phyloP scores from a whole-genome alignment of 106 monocot genomes.

The Allium fistulosum region DNA sequence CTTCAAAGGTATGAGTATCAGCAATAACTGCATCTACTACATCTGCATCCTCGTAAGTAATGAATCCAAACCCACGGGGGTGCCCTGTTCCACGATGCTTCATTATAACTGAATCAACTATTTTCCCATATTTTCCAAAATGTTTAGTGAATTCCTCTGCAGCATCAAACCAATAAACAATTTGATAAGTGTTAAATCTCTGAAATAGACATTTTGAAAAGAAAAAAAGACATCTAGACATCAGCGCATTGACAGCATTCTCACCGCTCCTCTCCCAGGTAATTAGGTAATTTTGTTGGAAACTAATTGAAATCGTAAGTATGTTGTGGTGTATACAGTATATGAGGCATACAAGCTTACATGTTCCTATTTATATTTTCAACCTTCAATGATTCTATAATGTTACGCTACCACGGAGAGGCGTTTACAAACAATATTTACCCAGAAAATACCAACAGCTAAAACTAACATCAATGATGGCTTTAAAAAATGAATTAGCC shows the following conservation, averaged over 20 bases:
- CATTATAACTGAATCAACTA: constrained; percentile 11
- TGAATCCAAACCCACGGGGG: constrained; percentile 15
- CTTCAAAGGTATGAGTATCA: constrained; percentile 1
- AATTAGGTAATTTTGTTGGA: background rate
- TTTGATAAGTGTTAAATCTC: background rate
- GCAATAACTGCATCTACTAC: constrained; percentile 12
- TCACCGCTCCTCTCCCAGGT: background rate
- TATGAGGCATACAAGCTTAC: too few relatives aligned
- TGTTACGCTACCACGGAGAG: too few relatives aligned
- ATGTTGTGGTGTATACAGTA: background rate
- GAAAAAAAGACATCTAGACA: background rate
- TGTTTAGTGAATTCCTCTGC: constrained; percentile 4
- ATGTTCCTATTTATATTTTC: background rate
- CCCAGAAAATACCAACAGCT: too few relatives aligned
- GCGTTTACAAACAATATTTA: too few relatives aligned
- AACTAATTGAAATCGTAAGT: background rate
- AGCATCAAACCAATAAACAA: background rate
- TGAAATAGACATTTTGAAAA: background rate
- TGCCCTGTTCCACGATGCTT: constrained; percentile 14
- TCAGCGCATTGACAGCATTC: background rate
- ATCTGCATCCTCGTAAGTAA: constrained; percentile 6
- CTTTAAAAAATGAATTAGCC: too few relatives aligned
- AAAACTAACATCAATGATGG: too few relatives aligned
- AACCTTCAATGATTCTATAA: background rate
- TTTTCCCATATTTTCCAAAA: constrained; percentile 12